phyloP scores from a whole-genome alignment of 169 alveolate genomes.

The Cryptosporidium ubiquitum region DNA sequence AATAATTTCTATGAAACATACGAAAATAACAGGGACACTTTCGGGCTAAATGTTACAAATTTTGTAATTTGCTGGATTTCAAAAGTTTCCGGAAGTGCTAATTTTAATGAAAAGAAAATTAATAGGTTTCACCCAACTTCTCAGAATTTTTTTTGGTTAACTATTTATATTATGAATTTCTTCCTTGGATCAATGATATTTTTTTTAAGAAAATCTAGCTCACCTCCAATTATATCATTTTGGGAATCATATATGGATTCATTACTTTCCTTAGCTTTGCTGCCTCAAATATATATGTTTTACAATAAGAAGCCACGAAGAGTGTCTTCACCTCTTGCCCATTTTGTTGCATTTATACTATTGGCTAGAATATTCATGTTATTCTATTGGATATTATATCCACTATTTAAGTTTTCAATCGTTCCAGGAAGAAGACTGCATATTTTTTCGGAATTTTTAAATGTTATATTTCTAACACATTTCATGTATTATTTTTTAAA shows the following conservation, averaged over 20 bases:
- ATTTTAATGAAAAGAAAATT: not conserved
- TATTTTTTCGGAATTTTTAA: slow-evolving; percentile 76
- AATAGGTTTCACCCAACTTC: slow-evolving; percentile 19
- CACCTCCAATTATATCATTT: slow-evolving; percentile 71
- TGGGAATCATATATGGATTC: slow-evolving; percentile 81
- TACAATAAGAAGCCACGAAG: slow-evolving; percentile 78
- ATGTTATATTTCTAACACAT: slow-evolving; percentile 74
- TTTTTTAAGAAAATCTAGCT: slow-evolving; percentile 38
- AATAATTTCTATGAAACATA: slow-evolving; percentile 61
- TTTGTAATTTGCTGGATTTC: not conserved
- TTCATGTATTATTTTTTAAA: slow-evolving; percentile 76
- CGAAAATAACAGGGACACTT: slow-evolving; percentile 77
- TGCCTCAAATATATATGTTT: slow-evolving; percentile 80
- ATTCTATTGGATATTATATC: slow-evolving; percentile 76
- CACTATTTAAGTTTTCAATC: slow-evolving; percentile 59
- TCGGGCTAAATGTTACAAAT: slow-evolving; percentile 74
- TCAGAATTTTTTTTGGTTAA: slow-evolving; percentile 5
- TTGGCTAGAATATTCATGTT: slow-evolving; percentile 76
- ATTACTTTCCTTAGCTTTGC: slow-evolving; percentile 77
- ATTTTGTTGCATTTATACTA: slow-evolving; percentile 77
- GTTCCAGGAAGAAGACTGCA: slow-evolving; percentile 79
- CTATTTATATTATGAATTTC: slow-evolving; percentile 15
- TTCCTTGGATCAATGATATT: slow-evolving; percentile 44
- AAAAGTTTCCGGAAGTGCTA: not conserved
- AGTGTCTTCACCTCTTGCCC: slow-evolving; percentile 76